Evolutionary conservation across 306 rosid genomes (phyloP).

Genomic region (Acacia confusa): DNA sequence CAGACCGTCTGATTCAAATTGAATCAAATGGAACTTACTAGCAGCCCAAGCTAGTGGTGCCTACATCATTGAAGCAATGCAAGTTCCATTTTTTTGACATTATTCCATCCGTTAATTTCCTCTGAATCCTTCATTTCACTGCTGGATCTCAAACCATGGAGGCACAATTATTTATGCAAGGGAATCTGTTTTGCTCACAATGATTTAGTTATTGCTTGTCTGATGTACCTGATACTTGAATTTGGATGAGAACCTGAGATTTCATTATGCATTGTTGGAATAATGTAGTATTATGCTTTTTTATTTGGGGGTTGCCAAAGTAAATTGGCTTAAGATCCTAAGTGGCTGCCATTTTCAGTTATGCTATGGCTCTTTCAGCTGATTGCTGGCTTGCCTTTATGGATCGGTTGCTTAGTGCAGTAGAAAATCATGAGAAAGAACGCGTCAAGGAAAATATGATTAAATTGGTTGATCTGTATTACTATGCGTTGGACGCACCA

Average conservation of each 20-base stretch:
- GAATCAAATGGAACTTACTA: background rate
- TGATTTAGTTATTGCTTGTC: background rate
- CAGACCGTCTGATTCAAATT: background rate
- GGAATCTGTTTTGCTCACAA: background rate
- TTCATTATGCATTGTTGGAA: background rate
- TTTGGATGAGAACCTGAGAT: background rate
- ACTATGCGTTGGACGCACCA: conserved; percentile 76
- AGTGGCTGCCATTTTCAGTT: conserved; percentile 44
- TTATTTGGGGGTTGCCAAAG: background rate
- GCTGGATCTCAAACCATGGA: background rate
- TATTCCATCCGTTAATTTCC: background rate
- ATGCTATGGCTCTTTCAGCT: conserved; percentile 50
- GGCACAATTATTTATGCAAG: background rate
- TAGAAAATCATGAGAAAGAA: conserved; percentile 42
- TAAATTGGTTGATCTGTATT: conserved; percentile 57
- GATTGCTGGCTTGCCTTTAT: conserved; percentile 69
- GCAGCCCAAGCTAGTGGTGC: background rate
- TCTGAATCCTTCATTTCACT: conserved; percentile 19
- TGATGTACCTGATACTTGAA: background rate
- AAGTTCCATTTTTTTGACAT: background rate
- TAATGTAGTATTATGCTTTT: background rate
- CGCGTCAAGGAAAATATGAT: conserved; percentile 43
- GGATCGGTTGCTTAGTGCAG: conserved; percentile 45
- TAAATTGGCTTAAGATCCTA: background rate
- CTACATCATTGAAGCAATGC: background rate